Evolutionary conservation across 1,139 yeast species (phyloP).

Genomic region (Komagataea norvegica): DNA sequence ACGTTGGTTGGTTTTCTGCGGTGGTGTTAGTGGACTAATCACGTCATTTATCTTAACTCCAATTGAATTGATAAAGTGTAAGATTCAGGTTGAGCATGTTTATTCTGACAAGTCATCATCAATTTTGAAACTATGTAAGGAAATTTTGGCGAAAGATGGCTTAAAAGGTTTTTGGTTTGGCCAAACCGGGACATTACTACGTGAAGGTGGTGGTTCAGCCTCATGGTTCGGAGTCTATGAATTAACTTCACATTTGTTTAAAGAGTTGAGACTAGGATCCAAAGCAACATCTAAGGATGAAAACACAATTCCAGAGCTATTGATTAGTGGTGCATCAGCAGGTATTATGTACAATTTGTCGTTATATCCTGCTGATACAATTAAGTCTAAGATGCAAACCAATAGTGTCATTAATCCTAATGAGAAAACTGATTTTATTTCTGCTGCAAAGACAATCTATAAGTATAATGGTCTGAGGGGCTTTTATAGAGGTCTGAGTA

Average conservation of each 20-base stretch:
- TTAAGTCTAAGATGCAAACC: conserved; percentile 85
- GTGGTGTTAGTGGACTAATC: conserved; percentile 76
- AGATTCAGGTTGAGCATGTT: conserved; percentile 68
- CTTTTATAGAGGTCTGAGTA: conserved; percentile 80
- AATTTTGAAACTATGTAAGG: conserved; percentile 38
- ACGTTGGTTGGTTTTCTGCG: conserved; percentile 49
- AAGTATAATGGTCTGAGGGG: conserved; percentile 50
- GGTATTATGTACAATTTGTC: conserved; percentile 78
- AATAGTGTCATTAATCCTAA: conserved; percentile 32
- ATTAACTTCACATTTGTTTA: conserved; percentile 40
- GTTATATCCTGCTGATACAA: conserved; percentile 85
- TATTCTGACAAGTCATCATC: conserved; percentile 25
- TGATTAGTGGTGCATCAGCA: conserved; percentile 80
- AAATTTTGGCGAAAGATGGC: conserved; percentile 49
- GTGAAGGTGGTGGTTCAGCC: conserved; percentile 89
- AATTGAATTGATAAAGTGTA: conserved; percentile 81
- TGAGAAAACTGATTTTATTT: conserved; percentile 27
- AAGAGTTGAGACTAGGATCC: conserved; percentile 23
- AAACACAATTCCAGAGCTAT: conserved; percentile 47
- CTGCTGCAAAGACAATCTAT: conserved; percentile 38
- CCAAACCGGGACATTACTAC: conserved; percentile 71
- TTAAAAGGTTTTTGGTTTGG: conserved; percentile 76
- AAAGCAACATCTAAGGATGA: conserved; percentile 26
- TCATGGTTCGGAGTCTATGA: conserved; percentile 94
- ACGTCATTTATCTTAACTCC: conserved; percentile 89